Conservation (phyloP, 2,329 filamentous ascomycete species). For the Iodosphaeria phyllophila region DNA sequence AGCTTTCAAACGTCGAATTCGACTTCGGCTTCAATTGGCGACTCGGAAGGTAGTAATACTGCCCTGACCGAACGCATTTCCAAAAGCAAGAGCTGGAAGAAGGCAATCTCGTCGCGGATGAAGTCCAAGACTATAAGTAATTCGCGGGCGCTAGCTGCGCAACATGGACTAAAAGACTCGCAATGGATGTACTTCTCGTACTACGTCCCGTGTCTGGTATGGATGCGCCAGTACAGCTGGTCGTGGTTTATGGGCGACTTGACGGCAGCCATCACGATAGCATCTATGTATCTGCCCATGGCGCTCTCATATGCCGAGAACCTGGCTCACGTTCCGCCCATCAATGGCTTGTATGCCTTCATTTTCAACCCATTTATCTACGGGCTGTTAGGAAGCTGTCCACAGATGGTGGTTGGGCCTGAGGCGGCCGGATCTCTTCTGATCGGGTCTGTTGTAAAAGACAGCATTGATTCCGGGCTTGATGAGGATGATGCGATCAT, state of each 20-base stretch:
- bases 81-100: conserved; percentile 23
- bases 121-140: conserved; percentile 51
- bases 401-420: conserved; percentile 84
- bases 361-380: conserved; percentile 87
- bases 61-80: conserved; percentile 17
- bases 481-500: conserved; percentile 45
- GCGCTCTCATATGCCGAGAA: conserved; percentile 83
- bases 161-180: conserved; percentile 55
- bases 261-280: conserved; percentile 78
- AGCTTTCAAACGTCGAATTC: conserved; percentile 10
- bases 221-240: conserved; percentile 75
- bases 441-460: conserved; percentile 69
- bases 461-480: conserved; percentile 51
- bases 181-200: conserved; percentile 77
- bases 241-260: conserved; percentile 73
- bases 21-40: conserved; percentile 13
- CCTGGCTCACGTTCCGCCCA: conserved; percentile 77
- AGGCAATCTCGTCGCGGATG: conserved; percentile 29
- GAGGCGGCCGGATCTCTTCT: conserved; percentile 87
- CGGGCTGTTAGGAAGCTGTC: conserved; percentile 75
- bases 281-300: conserved; percentile 98
- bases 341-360: conserved; percentile 88
- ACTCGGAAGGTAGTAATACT: too few species aligned
- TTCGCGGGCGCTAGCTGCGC: conserved; percentile 51
- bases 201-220: conserved; percentile 80